Base-by-base conservation (phyloP, 164 flowering plant genomes). In the Berberis vulgaris region DNA sequence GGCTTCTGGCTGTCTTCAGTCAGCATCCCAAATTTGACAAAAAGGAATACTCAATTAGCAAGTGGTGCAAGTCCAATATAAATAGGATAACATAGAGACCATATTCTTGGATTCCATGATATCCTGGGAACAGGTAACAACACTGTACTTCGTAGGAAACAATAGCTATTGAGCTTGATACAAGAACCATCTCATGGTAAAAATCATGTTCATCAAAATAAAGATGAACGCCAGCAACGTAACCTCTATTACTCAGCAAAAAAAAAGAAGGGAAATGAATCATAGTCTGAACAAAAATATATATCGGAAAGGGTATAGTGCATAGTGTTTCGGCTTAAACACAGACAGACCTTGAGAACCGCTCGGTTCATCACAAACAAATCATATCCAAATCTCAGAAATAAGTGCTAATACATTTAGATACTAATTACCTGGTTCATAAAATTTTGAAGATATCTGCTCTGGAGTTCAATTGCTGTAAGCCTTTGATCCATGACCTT, bases 1-100 rank as follows among this genome's bases (percentile, higher is more conserved):
- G 71, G 81, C 82, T 68, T 86, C 95, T 11, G 96, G 93, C 99
- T 91, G 88, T 81, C 95, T 88, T 93, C 77, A 83, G 57, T 43
- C 66, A 72, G 80, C 50, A 75, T 54, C 71, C 61, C 60, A 70
- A 2, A 50, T 62, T 62, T 13, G 57, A 64, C 10, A 3, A 69
- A 59, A 61, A 7, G 12, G 43, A 52, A 63, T 6, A 59, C 59
- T 50, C 43, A 58, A 50, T 69, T 12, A 63, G 57, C 57, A 63
- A 43, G 12, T 43, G 40, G 13, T 6, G 6, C 39, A 41, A 54
- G 50, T n/a, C 44, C 7, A 49, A 45, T 39, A 43, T 44, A 3
- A 5, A 57, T 49, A 6, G 40, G n/a, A 6, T 42, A 45, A n/a
- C 7, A 4, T 2, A 62, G 39, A 41, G 26, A 61, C 43, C 3